Base-by-base conservation (phyloP, 2,329 filamentous ascomycete genomes). In the Talaromyces rugulosus region DNA sequence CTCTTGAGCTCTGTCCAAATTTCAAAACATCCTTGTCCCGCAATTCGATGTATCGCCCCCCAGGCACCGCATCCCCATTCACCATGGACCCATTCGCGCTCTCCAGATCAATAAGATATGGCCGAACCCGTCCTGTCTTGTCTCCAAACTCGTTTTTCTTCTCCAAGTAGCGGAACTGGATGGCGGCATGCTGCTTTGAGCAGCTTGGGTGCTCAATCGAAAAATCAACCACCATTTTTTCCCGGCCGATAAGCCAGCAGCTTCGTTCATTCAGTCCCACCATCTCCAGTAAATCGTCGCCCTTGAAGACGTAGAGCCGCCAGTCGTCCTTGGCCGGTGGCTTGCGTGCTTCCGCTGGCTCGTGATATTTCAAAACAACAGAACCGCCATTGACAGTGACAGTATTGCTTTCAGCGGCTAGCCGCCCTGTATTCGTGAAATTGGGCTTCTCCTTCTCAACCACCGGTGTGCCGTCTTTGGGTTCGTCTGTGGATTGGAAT, bases 221-320 rank as follows among this genome's bases (percentile, higher is more conserved):
- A 62, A 96, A 81, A 73, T 99, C 95, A 2, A 91, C 92, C 3
- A 99, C 89, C 5, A 88, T 80, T 59, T 84, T 75, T 69, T 97
- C 93, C 54, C 93, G 84, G 0, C 95, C 95, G 8, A 97, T 80
- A 28, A 99, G 80, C 95, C 95, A 99, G 78, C 92, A 96, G 71
- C 89, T 96, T 63, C 91, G 87, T 61, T 82, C 78, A 62, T 85
- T 83, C 56, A 99, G 81, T 62, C 92, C 87, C 27, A 97, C 82
- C 1, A 91, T 96, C 71, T 96, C 92, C 36, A 96, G 75, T 3
- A 96, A 83, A 61, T 92, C 90, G 31, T 83, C 76, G 11, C 87
- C 90, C 72, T 96, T 96, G 84, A 99, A 99, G 27, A 97, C 85
- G 73, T 96, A 98, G 55, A 99, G 81, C 63, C 91, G 90, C 94